These are phyloP conservation scores for Suhomyces pyralidae DNA, from an alignment of 805 yeast genomes.

Conservation along the genomic window DNA sequence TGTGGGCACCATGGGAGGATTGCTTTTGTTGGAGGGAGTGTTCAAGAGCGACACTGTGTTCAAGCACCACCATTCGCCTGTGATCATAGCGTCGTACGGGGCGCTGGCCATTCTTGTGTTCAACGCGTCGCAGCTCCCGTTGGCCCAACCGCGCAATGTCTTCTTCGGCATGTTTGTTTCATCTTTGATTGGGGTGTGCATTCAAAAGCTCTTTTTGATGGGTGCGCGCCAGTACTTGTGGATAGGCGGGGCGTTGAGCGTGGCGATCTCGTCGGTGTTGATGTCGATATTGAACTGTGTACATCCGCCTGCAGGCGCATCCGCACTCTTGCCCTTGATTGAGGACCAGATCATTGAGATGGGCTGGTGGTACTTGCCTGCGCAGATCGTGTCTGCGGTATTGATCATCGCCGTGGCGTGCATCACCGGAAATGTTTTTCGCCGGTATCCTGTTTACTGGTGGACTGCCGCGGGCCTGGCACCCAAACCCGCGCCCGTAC, in stretches of 20 bases:
- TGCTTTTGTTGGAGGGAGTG: conserved; percentile 45
- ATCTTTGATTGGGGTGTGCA: conserved; percentile 51
- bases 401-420: conserved; percentile 50
- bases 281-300: conserved; percentile 55
- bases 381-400: conserved; percentile 47
- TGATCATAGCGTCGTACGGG: conserved; percentile 55
- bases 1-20: conserved; percentile 45
- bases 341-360: conserved; percentile 44
- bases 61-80: conserved; percentile 39
- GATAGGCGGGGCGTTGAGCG: conserved; percentile 57
- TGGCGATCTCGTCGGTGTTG: conserved; percentile 49
- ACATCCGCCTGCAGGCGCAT: conserved; percentile 74
- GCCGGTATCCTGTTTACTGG: conserved; percentile 60
- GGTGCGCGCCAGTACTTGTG: conserved; percentile 49
- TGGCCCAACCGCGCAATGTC: conserved; percentile 64
- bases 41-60: conserved; percentile 42
- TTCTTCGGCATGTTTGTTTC: conserved; percentile 55
- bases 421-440: conserved; percentile 50
- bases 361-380: conserved; percentile 68
- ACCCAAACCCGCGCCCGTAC: not conserved
- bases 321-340: conserved; percentile 55
- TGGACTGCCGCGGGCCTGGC: conserved; percentile 41
- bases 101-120: conserved; percentile 61
- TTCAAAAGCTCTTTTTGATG: conserved; percentile 52
- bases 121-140: conserved; percentile 53